These are phyloP conservation scores for Suillus tomentosus DNA, from an alignment of 768 basidiomycete genomes.

Conservation along the genomic window DNA sequence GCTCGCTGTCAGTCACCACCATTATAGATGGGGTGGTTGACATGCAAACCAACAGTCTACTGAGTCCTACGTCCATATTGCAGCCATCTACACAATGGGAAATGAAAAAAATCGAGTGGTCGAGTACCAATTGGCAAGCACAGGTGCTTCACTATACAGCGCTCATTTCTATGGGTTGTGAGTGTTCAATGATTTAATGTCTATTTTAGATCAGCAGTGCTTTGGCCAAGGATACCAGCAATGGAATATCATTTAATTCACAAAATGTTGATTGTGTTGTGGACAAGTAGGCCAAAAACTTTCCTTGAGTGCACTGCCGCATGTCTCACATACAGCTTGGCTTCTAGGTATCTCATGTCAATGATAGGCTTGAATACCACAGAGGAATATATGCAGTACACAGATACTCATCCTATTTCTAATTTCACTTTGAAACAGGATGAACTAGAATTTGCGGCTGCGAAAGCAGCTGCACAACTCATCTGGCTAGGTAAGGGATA, in stretches of 20 bases:
- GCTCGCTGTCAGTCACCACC: not conserved
- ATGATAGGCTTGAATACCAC: not conserved
- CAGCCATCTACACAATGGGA: not conserved
- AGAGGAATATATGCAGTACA: not conserved
- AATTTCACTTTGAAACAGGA: slow-evolving; percentile 9
- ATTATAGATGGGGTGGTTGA: not conserved
- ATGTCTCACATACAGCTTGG: not conserved
- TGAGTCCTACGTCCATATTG: not conserved
- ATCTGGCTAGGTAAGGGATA: slow-evolving; percentile 13
- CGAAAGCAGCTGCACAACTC: slow-evolving; percentile 12
- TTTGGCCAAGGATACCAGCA: too few species aligned
- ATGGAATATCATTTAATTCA: too few species aligned
- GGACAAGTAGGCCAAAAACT: not conserved
- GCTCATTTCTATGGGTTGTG: not conserved
- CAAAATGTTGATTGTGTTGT: too few species aligned
- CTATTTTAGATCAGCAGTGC: not conserved
- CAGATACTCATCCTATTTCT: not conserved
- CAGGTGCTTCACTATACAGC: not conserved
- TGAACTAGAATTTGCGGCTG: slow-evolving; percentile 17
- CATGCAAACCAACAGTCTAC: not conserved
- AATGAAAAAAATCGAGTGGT: not conserved
- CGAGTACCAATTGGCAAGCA: not conserved
- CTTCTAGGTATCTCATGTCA: not conserved
- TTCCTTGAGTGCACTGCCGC: too few species aligned
- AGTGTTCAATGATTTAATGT: not conserved